Conservation (phyloP, 805 yeast genomes). For the Groenewaldozyma salmanticensis region DNA sequence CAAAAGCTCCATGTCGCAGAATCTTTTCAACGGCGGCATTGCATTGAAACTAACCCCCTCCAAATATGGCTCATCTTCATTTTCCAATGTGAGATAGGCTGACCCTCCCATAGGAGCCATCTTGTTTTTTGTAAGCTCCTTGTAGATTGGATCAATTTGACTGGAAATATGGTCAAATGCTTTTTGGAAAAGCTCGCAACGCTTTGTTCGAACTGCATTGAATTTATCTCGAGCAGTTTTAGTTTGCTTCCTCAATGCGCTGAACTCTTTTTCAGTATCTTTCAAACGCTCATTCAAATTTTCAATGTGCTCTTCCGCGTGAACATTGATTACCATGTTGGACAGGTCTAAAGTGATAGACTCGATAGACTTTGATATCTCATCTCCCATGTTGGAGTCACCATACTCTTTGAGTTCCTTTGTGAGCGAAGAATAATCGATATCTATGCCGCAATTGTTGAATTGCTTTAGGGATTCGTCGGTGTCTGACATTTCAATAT, state of each 20-base stretch:
- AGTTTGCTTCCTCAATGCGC: constrained; percentile 49
- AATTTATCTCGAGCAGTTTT: constrained; percentile 44
- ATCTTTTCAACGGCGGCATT: constrained; percentile 92
- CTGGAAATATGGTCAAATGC: constrained; percentile 72
- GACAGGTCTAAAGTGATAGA: constrained; percentile 22
- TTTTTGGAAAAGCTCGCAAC: constrained; percentile 54
- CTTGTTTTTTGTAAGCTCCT: constrained; percentile 68
- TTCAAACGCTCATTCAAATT: constrained; percentile 55
- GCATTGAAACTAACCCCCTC: constrained; percentile 85
- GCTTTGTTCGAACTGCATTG: constrained; percentile 44
- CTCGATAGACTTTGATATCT: constrained; percentile 21
- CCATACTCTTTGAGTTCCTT: constrained; percentile 27
- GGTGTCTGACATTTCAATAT: constrained; percentile 20
- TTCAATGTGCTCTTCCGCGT: constrained; percentile 65
- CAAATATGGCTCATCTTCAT: constrained; percentile 80
- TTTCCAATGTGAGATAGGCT: constrained; percentile 80
- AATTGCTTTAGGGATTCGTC: constrained; percentile 27
- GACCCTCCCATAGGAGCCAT: constrained; percentile 81
- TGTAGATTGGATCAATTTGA: constrained; percentile 66
- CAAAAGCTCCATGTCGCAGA: constrained; percentile 81
- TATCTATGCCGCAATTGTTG: constrained; percentile 21
- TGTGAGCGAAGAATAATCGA: constrained; percentile 26
- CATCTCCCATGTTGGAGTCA: constrained; percentile 11
- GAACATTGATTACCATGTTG: constrained; percentile 64
- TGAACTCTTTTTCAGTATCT: constrained; percentile 52